These are phyloP conservation scores for Boletus vermiculosoides DNA, from an alignment of 768 basidiomycete species.

Conservation along the genomic window DNA sequence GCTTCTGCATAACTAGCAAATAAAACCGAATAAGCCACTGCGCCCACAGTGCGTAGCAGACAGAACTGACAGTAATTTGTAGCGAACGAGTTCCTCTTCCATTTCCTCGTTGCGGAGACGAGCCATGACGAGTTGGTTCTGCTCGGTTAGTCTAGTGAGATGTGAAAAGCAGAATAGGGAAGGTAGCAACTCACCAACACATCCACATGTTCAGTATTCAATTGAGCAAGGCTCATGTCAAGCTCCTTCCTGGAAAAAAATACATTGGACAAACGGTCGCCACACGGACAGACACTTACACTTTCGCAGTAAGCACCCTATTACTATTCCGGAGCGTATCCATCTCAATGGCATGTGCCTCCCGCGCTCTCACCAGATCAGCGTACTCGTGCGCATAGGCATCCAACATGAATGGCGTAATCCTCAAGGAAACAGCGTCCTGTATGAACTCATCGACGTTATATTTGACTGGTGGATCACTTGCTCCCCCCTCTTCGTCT, in stretches of 20 bases:
- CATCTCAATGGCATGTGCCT: conserved; percentile 81
- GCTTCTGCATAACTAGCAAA: conserved; percentile 61
- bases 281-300: conserved; percentile 52
- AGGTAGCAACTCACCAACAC: conserved; percentile 48
- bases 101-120: conserved; percentile 89
- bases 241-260: conserved; percentile 63
- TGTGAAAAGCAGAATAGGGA: conserved; percentile 11
- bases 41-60: not conserved
- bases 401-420: conserved; percentile 97
- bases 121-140: conserved; percentile 91
- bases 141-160: conserved; percentile 21
- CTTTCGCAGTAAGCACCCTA: conserved; percentile 68
- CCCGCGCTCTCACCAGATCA: conserved; percentile 70
- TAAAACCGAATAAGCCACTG: not conserved
- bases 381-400: conserved; percentile 86
- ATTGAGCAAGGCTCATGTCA: conserved; percentile 72
- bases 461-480: conserved; percentile 41
- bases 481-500: conserved; percentile 25
- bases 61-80: conserved; percentile 72
- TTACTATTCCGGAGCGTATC: conserved; percentile 82
- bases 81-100: conserved; percentile 90
- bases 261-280: not conserved
- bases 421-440: conserved; percentile 80
- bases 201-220: conserved; percentile 82
- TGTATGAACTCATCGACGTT: conserved; percentile 80